These are phyloP conservation scores for Microsporum canis DNA, from an alignment of 2,329 filamentous ascomycete genomes.

Conservation along the genomic window DNA sequence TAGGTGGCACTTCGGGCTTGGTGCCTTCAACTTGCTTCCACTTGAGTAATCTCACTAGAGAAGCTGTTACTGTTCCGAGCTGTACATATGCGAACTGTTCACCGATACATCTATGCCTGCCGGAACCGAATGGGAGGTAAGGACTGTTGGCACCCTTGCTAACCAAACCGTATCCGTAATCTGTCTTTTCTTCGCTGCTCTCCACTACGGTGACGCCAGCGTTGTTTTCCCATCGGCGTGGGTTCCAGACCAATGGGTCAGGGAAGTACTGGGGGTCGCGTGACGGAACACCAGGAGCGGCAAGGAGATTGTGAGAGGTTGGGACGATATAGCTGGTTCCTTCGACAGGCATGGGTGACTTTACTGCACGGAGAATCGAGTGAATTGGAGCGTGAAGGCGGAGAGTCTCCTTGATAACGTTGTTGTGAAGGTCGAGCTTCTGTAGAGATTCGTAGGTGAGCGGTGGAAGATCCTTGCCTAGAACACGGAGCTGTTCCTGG, in stretches of 20 bases:
- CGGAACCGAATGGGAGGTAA: conserved; percentile 89
- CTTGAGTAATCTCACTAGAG: conserved; percentile 67
- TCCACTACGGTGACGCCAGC: conserved; percentile 37
- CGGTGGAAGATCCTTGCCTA: conserved; percentile 63
- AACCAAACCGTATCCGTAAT: conserved; percentile 88
- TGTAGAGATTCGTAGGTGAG: conserved; percentile 67
- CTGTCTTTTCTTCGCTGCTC: conserved; percentile 60
- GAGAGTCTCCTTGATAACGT: conserved; percentile 83
- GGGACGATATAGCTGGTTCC: conserved; percentile 77
- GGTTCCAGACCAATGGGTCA: conserved; percentile 72
- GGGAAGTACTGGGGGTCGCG: conserved; percentile 66
- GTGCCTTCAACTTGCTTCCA: conserved; percentile 59
- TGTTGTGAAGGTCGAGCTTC: conserved; percentile 68
- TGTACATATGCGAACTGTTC: conserved; percentile 95
- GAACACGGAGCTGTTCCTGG: conserved; percentile 62
- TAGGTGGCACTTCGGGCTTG: conserved; percentile 29
- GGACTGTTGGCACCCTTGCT: conserved; percentile 83
- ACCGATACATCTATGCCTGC: conserved; percentile 86
- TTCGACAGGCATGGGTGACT: conserved; percentile 70
- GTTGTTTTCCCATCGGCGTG: conserved; percentile 73
- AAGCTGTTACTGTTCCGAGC: conserved; percentile 71
- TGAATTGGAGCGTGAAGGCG: conserved; percentile 87
- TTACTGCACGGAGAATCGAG: conserved; percentile 87
- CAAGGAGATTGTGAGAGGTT: conserved; percentile 65
- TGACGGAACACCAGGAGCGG: conserved; percentile 72